A percentile compares a stretch with the other conserved stretches of the same genome.
These are phyloP conservation scores for Amaranthus tricolor DNA, from an alignment of 179 eudicot species.

Conservation along the genomic window DNA sequence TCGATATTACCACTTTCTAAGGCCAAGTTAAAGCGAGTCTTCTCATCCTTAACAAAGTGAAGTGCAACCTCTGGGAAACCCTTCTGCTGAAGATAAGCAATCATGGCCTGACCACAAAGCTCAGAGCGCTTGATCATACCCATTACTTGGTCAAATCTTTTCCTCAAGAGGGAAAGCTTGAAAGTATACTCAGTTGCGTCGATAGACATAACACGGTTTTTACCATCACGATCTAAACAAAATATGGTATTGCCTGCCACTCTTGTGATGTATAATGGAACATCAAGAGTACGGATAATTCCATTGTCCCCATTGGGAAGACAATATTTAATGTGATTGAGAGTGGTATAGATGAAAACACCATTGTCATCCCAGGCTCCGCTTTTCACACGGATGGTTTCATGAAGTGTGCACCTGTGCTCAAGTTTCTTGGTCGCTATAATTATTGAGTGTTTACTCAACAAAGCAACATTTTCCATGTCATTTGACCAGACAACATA, in stretches of 20 bases:
- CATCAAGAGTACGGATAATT: constrained; percentile 77
- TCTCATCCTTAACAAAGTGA: constrained; percentile 93
- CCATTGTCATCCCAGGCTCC: constrained; percentile 94
- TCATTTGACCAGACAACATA: constrained; percentile 88
- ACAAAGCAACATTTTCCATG: constrained; percentile 87
- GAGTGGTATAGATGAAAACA: constrained; percentile 76
- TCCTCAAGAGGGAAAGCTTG: constrained; percentile 66
- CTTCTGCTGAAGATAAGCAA: constrained; percentile 94
- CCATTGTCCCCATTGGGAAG: constrained; percentile 94
- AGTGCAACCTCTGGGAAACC: constrained; percentile 97
- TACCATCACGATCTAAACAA: constrained; percentile 88
- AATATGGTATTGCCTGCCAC: constrained; percentile 66
- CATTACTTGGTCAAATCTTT: constrained; percentile 88
- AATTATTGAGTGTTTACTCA: constrained; percentile 80
- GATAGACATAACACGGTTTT: constrained; percentile 57
- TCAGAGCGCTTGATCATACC: constrained; percentile 82
- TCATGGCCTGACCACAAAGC: constrained; percentile 95
- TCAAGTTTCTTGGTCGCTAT: constrained; percentile 77
- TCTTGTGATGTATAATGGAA: constrained; percentile 72
- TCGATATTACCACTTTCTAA: constrained; percentile 88
- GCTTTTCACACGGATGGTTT: constrained; percentile 89
- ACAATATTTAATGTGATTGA: constrained; percentile 87
- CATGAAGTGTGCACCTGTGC: constrained; percentile 92
- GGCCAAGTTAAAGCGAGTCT: constrained; percentile 86
- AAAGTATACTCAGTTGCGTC: constrained; percentile 81